Evolutionary conservation across 352 stramenopile species (phyloP).

Genomic region (Globisporangium canariense): DNA sequence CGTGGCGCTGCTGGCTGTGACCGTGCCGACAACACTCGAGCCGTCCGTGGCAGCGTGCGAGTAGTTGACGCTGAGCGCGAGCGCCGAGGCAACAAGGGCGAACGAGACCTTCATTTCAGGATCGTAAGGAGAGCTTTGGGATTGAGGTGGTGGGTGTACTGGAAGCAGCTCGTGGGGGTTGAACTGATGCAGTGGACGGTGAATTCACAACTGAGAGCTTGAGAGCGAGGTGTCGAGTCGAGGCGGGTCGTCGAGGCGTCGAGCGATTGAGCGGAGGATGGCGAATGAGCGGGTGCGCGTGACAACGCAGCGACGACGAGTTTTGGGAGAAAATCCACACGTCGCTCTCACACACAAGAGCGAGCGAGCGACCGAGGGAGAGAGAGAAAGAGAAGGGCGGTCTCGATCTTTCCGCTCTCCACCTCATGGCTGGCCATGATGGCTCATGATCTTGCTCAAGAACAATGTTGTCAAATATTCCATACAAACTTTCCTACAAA

Average conservation of each 20-base stretch:
- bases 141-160: not conserved
- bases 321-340: slow-evolving; percentile 6
- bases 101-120: slow-evolving; percentile 13
- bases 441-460: not conserved
- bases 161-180: slow-evolving; percentile 2
- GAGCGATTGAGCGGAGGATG: not conserved
- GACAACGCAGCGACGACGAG: slow-evolving; percentile 2
- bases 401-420: slow-evolving; percentile 13
- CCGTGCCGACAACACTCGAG: slow-evolving; percentile 11
- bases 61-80: slow-evolving; percentile 20
- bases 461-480: not conserved
- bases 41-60: slow-evolving; percentile 14
- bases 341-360: not conserved
- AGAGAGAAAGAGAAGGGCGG: not conserved
- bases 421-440: not conserved
- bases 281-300: not conserved
- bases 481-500: not conserved
- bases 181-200: slow-evolving; percentile 7
- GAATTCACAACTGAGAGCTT: slow-evolving; percentile 14
- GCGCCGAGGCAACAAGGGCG: slow-evolving; percentile 10
- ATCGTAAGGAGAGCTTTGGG: not conserved
- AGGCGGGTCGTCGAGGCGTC: not conserved
- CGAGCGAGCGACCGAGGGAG: no score
- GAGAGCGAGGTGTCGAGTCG: slow-evolving; percentile 3
- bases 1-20: slow-evolving; percentile 23